phyloP scores from a whole-genome alignment of 83 land plant species.

The Isoetes engelmannii region DNA sequence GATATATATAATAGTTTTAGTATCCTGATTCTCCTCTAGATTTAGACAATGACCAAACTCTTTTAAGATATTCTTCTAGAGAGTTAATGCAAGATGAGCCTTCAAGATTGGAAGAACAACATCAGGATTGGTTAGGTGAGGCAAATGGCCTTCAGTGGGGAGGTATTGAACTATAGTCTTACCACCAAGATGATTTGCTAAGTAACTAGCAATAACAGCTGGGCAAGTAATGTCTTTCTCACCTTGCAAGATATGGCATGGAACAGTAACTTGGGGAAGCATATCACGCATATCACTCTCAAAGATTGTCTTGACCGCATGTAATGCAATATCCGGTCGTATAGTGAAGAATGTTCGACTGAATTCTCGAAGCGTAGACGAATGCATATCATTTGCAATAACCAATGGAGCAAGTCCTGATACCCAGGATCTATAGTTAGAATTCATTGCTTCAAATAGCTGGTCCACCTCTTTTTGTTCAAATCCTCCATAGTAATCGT shows the following conservation, averaged over 20 bases:
- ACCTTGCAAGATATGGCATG: conserved; percentile 12
- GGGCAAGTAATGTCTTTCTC: conserved; percentile 7
- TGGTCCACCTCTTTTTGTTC: not conserved
- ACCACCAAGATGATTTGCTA: not conserved
- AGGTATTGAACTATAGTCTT: not conserved
- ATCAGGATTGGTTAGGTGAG: not conserved
- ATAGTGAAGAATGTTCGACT: not conserved
- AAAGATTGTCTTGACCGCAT: conserved; percentile 5
- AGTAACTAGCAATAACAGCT: not conserved
- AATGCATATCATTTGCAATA: not conserved
- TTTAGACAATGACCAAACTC: no score
- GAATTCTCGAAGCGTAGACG: not conserved
- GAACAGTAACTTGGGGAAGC: conserved; percentile 8
- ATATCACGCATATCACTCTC: not conserved
- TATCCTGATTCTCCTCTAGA: no score
- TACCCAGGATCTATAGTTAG: not conserved
- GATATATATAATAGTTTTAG: no score
- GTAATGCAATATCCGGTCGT: not conserved
- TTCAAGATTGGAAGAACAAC: not conserved
- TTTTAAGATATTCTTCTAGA: no score
- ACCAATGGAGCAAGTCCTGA: not conserved
- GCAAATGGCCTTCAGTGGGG: not conserved
- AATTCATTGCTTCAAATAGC: conserved; percentile 5
- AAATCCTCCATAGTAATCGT: conserved; percentile 8
- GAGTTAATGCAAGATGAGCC: no score